Evolutionary conservation across 805 yeast species (phyloP), one percentile per base, ranked within the genome.

Genomic region (Kodamaea jinghongensis): DNA sequence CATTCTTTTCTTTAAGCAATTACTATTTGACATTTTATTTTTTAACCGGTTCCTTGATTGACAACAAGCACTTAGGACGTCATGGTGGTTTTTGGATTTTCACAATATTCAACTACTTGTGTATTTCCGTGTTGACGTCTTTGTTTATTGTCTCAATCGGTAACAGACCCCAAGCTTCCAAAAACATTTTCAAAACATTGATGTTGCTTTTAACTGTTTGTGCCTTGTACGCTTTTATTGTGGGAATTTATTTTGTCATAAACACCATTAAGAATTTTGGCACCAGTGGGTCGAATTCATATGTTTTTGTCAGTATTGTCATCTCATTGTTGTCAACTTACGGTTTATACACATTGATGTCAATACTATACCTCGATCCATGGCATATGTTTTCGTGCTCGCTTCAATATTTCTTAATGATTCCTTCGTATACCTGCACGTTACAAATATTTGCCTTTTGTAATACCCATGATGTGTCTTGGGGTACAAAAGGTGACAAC

Each of bases 401-500:
- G 0, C 40, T 81, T 4, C 99, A 91, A 61, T 91, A 93, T 70
- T 86, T 91, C 65, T 60, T 90, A 49, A 75, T 93, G 73, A 72
- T 91, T 38, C 98, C 99, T 17, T 83, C 95, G 0, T 91, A 89
- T 60, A 85, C 95, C 3, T 87, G 96, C 65, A 83, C 96, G 2
- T 70, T 91, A 42, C 97, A 91, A 64, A 89, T 93, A 43, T 91
- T 89, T 67, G 97, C 99, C 1, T 89, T 91, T 64, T 91, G 99
- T 69, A 91, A 91, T 61, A 91, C 97, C 2, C 98, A 91, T 65
- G 99, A 91, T 70, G 96, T 93, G 36, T 86, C 96, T 0, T 91
- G 99, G 99, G 99, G 99, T 64, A 91, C 99, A 2, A 91, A 91
- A 60, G 99, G 99, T 50, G 96, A 90, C 45, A 85, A 83, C 47